A percentile compares a stretch with the other conserved stretches of the same genome.
Evolutionary conservation across 1,284 basidiomycete genomes (phyloP).

Genomic region (Ceratobasidium papillatum): DNA sequence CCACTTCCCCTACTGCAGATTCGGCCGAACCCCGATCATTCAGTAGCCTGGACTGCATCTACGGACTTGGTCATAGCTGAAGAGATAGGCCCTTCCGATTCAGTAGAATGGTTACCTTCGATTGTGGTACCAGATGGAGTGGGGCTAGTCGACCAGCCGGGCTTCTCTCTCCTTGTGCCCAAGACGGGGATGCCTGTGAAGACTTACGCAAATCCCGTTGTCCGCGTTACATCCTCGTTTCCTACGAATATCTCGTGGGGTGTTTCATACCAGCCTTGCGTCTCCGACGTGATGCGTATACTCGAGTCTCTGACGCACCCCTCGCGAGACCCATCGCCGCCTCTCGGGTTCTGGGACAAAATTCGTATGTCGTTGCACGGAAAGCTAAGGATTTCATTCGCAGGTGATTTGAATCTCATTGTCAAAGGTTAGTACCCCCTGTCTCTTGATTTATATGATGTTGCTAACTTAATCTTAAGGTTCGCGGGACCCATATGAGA

Average conservation of each 20-base stretch:
- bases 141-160: constrained; percentile 51
- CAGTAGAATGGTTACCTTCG: constrained; percentile 77
- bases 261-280: constrained; percentile 85
- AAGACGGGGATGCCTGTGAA: constrained; percentile 97
- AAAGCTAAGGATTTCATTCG: constrained; percentile 76
- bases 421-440: constrained; percentile 74
- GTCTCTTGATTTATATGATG: not conserved
- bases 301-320: constrained; percentile 85
- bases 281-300: constrained; percentile 87
- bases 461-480: constrained; percentile 60
- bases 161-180: constrained; percentile 75
- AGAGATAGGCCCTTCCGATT: constrained; percentile 78
- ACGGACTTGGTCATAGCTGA: constrained; percentile 90
- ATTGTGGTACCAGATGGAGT: constrained; percentile 64
- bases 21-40: constrained; percentile 56
- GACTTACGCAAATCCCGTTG: constrained; percentile 81
- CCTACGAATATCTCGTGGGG: constrained; percentile 90
- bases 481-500: constrained; percentile 81
- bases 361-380: constrained; percentile 87
- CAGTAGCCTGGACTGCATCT: constrained; percentile 70
- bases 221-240: constrained; percentile 71
- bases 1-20: constrained; percentile 74
- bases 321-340: constrained; percentile 86
- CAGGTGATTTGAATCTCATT: constrained; percentile 78
- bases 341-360: constrained; percentile 96